These are phyloP conservation scores for Gynochthodes officinalis DNA, from an alignment of 257 asterid species.

Conservation along the genomic window DNA sequence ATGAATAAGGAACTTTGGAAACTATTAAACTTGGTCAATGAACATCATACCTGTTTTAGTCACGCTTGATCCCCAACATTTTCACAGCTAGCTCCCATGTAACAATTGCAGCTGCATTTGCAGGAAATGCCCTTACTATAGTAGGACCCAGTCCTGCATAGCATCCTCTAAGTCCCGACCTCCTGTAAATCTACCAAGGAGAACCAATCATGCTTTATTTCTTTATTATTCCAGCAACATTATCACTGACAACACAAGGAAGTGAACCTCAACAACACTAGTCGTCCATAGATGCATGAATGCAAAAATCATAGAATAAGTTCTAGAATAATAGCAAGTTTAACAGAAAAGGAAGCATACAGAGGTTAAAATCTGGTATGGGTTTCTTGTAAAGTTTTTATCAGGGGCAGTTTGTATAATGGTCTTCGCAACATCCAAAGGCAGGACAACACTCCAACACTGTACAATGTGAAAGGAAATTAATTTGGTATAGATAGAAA, in stretches of 20 bases:
- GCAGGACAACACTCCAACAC: conserved; percentile 73
- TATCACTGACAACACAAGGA: not conserved
- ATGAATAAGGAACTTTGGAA: conserved; percentile 5
- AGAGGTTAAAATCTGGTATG: conserved; percentile 53
- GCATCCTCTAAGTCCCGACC: conserved; percentile 77
- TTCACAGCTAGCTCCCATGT: conserved; percentile 57
- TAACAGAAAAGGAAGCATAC: conserved; percentile 32
- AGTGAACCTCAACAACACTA: not conserved
- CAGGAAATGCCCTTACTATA: conserved; percentile 65
- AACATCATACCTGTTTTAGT: conserved; percentile 24
- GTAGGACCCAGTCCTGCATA: conserved; percentile 90
- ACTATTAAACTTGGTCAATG: conserved; percentile 20
- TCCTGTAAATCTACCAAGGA: conserved; percentile 63
- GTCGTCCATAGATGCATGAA: not conserved
- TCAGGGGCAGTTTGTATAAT: conserved; percentile 74
- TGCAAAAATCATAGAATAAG: not conserved
- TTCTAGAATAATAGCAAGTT: conserved; percentile 1
- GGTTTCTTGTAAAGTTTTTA: conserved; percentile 57
- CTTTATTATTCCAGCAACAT: not conserved
- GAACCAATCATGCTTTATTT: conserved; percentile 23
- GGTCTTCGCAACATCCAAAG: conserved; percentile 86
- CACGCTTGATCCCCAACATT: conserved; percentile 62
- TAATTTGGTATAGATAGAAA: not conserved
- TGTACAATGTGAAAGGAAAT: conserved; percentile 11
- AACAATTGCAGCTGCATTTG: conserved; percentile 46